Conservation (phyloP, 495 filamentous ascomycete species). For the Penicillium soppii region DNA sequence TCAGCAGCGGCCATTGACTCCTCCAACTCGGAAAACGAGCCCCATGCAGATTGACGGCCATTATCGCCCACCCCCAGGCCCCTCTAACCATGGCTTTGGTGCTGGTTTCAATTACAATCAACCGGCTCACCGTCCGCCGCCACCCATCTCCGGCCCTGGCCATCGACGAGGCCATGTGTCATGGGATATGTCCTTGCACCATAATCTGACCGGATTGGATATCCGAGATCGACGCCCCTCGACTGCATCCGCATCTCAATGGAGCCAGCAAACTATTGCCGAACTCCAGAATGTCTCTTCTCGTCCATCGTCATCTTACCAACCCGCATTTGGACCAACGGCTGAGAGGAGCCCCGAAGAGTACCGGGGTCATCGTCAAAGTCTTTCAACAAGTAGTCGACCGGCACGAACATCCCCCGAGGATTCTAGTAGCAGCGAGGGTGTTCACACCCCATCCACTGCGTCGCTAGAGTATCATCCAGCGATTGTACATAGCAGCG, state of each 20-base stretch:
- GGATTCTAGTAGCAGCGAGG: constrained; percentile 71
- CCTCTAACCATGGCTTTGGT: constrained; percentile 33
- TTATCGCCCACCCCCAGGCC: constrained; percentile 33
- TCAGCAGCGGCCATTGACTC: constrained; percentile 58
- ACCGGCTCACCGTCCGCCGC: constrained; percentile 45
- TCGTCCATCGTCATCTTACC: constrained; percentile 44
- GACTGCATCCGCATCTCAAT: constrained; percentile 50
- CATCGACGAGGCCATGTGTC: constrained; percentile 62
- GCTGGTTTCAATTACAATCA: constrained; percentile 47
- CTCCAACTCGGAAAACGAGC: constrained; percentile 60
- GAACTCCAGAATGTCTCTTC: constrained; percentile 43
- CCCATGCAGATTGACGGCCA: constrained; percentile 68
- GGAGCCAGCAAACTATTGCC: constrained; percentile 50
- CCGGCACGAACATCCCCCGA: constrained; percentile 63
- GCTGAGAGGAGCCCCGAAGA: constrained; percentile 31
- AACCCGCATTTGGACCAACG: constrained; percentile 31
- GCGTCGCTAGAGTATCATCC: constrained; percentile 62
- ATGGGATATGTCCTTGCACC: constrained; percentile 77
- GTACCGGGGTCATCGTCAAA: constrained; percentile 31
- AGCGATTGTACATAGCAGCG: constrained; percentile 64
- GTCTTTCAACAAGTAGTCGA: constrained; percentile 27
- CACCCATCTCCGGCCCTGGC: constrained; percentile 50
- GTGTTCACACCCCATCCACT: constrained; percentile 64
- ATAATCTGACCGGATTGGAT: constrained; percentile 70
- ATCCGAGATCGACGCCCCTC: constrained; percentile 55